Evolutionary conservation across 2,329 filamentous ascomycete species (phyloP).

Genomic region (Aspergillus texensis): DNA sequence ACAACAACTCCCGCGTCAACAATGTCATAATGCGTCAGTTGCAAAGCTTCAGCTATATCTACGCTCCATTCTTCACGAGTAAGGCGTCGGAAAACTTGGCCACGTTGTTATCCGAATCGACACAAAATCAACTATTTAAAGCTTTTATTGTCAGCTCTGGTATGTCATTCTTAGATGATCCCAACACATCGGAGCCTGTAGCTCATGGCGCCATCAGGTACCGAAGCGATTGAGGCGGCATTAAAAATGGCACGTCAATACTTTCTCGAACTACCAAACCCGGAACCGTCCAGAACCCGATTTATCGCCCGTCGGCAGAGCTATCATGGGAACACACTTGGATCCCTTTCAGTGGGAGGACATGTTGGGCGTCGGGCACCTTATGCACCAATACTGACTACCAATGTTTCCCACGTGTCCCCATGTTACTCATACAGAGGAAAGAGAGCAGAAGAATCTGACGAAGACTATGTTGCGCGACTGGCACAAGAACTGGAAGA

Average conservation of each 20-base stretch:
- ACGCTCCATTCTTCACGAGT: constrained; percentile 49
- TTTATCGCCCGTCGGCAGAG: constrained; percentile 51
- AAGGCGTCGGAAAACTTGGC: constrained; percentile 46
- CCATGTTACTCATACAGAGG: constrained; percentile 43
- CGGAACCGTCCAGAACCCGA: constrained; percentile 38
- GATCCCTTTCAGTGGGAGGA: constrained; percentile 46
- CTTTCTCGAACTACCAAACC: constrained; percentile 44
- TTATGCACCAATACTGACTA: constrained; percentile 35
- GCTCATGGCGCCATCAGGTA: constrained; percentile 6
- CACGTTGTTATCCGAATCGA: constrained; percentile 36
- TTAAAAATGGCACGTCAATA: constrained; percentile 56
- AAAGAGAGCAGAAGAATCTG: constrained; percentile 36
- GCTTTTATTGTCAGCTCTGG: constrained; percentile 27
- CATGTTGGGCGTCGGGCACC: constrained; percentile 36
- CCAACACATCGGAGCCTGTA: neutral
- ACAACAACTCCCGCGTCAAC: constrained; percentile 46
- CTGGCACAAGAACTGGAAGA: constrained; percentile 51
- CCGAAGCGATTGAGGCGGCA: constrained; percentile 51
- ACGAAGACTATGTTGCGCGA: constrained; percentile 44
- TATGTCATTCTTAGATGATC: neutral
- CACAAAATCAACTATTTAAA: constrained; percentile 20
- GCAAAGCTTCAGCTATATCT: constrained; percentile 46
- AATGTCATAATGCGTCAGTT: constrained; percentile 48
- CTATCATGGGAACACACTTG: constrained; percentile 57
- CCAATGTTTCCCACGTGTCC: constrained; percentile 28